Conservation (phyloP, 2,329 filamentous ascomycete species). For the Fusarium foetens region DNA sequence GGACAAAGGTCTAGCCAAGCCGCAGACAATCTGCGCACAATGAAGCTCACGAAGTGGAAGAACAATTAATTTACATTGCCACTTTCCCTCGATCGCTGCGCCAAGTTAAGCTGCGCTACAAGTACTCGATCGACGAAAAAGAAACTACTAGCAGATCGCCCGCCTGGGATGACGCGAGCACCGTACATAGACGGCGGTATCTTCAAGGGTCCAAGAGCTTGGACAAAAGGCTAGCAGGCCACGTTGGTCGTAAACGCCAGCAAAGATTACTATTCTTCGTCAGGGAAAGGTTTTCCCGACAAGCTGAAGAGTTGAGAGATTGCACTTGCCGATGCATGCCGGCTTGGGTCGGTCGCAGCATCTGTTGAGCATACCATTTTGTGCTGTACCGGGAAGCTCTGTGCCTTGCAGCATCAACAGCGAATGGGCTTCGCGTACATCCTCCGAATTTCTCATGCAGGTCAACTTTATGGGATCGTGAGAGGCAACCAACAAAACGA, state of each 20-base stretch:
- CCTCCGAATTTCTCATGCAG: constrained; percentile 28
- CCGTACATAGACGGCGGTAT: constrained; percentile 11
- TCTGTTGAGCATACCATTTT: neutral
- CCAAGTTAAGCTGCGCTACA: constrained; percentile 32
- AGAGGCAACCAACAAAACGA: constrained; percentile 33
- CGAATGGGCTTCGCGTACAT: constrained; percentile 11
- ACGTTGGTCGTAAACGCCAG: constrained; percentile 11
- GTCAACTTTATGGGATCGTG: constrained; percentile 26
- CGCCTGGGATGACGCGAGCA: constrained; percentile 29
- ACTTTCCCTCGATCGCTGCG: constrained; percentile 1
- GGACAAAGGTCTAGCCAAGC: constrained; percentile 27
- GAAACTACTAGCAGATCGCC: constrained; percentile 32
- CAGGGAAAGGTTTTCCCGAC: constrained; percentile 3
- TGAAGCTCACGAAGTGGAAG: constrained; percentile 19
- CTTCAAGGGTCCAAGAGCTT: constrained; percentile 15
- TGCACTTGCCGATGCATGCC: constrained; percentile 8
- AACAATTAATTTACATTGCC: constrained; percentile 24
- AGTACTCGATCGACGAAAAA: constrained; percentile 27
- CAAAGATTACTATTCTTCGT: constrained; percentile 21
- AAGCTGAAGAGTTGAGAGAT: neutral
- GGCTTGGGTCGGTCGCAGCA: constrained; percentile 11
- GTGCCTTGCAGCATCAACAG: constrained; percentile 35
- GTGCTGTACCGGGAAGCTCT: constrained; percentile 3
- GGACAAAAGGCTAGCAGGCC: constrained; percentile 12
- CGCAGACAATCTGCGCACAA: constrained; percentile 26